A percentile compares a stretch with the other conserved stretches of the same genome.
Conservation (phyloP, 2,329 filamentous ascomycete species). For the Diaporthe batatas region DNA sequence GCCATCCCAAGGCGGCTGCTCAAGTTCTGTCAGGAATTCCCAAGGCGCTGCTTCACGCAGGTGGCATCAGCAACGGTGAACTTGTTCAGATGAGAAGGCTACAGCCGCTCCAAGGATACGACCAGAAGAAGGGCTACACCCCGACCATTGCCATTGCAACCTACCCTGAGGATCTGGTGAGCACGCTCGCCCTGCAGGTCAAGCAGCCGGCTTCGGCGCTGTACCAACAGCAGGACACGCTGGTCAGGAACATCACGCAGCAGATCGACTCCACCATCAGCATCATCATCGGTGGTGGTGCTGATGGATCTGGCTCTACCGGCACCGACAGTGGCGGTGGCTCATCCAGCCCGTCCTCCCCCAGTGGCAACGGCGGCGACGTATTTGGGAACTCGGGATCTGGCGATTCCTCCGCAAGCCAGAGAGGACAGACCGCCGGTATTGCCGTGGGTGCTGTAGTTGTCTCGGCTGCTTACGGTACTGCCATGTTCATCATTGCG, state of each 20-base stretch:
- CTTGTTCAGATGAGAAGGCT: slow-evolving; percentile 78
- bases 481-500: slow-evolving; percentile 93
- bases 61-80: slow-evolving; percentile 63
- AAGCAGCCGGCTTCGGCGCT: slow-evolving; percentile 77
- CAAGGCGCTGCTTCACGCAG: slow-evolving; percentile 74
- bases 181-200: slow-evolving; percentile 47
- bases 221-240: slow-evolving; percentile 76
- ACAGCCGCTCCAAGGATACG: slow-evolving; percentile 73
- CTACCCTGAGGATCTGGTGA: slow-evolving; percentile 55
- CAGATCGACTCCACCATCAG: slow-evolving; percentile 89
- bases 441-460: slow-evolving; percentile 83
- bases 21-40: slow-evolving; percentile 90
- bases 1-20: slow-evolving; percentile 77
- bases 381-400: slow-evolving; percentile 49
- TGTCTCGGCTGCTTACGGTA: slow-evolving; percentile 88
- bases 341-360: slow-evolving; percentile 50
- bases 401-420: slow-evolving; percentile 65
- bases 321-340: slow-evolving; percentile 55
- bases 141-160: slow-evolving; percentile 78
- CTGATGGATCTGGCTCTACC: slow-evolving; percentile 55
- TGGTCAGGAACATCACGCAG: slow-evolving; percentile 79
- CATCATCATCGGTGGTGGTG: slow-evolving; percentile 63
- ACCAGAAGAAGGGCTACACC: slow-evolving; percentile 74
- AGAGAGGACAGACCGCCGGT: slow-evolving; percentile 73
- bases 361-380: slow-evolving; percentile 50